Evolutionary conservation across 345 rosid species (phyloP), one percentile per base, ranked within the genome.

Genomic region (Leavenworthia alabamica): DNA sequence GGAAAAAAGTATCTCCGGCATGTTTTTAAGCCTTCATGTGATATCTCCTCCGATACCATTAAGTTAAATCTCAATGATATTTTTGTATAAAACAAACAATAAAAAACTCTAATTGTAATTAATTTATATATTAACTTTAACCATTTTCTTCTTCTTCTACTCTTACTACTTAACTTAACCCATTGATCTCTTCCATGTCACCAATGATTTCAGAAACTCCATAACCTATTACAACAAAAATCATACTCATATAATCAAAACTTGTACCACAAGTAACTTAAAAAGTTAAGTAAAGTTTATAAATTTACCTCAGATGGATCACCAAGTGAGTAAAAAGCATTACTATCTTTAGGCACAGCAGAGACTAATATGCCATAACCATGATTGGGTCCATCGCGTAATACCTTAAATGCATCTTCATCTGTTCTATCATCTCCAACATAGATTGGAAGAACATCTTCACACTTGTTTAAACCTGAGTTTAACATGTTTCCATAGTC

Each of bases 401-500:
- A 68, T 32, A 85, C 96, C 86, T 85, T 83, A 51, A 93, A 93
- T 9, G 99, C 99, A 83, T 93, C 99, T 81, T 93, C 97, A 55
- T 93, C 99, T 43, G 98, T 92, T 62, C 81, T 75, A 73, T 92
- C 98, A 77, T 92, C 98, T 32, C 98, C 98, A 1, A 93, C 84
- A 68, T 93, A 93, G 51, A 93, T 93, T 22, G 99, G 99, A 29
- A 93, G 89, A 55, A 93, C 94, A 9, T 87, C 96, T 8, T 86
- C 84, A 23, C 88, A 64, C 41, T 86, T 75, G 53, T 50, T 78
- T 17, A 92, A 76, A 6, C 88, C 98, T 92, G 63, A 35, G n/a
- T n/a, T n/a, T n/a, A 75, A 3, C 12, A 32, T 23, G 43, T 57
- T 51, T 14, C 48, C 48, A 8, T 2, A 13, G 46, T 69, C 32